Percentiles rank a stretch among this genome's conserved stretches.
Evolutionary conservation across 2,329 filamentous ascomycete genomes (phyloP).

Genomic region (Curvularia sp.): DNA sequence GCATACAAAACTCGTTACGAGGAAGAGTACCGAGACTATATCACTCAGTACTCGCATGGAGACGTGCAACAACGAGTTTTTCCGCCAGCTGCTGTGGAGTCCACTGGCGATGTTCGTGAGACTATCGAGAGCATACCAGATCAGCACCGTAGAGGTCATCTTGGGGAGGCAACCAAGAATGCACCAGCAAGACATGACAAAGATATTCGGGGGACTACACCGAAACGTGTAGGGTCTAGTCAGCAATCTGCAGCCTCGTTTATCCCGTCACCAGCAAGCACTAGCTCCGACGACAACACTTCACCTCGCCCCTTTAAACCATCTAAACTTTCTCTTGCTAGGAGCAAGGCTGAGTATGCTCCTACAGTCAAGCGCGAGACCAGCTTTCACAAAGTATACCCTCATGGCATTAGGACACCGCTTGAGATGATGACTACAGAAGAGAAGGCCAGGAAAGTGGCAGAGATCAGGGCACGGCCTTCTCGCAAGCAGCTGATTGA

Average conservation of each 20-base stretch:
- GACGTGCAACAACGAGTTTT: background rate
- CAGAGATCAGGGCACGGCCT: conserved; percentile 40
- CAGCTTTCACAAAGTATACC: conserved; percentile 19
- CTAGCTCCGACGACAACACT: background rate
- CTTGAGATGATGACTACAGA: conserved; percentile 28
- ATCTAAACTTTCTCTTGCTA: background rate
- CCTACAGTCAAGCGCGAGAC: conserved; percentile 7
- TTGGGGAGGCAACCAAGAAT: conserved; percentile 2
- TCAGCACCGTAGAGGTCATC: background rate
- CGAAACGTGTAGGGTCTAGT: background rate
- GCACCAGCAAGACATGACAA: background rate
- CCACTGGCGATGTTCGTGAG: background rate
- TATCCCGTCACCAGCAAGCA: background rate
- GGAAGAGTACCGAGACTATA: conserved; percentile 6
- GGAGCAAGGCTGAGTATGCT: background rate
- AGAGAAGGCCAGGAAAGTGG: conserved; percentile 32
- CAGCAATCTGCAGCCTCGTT: background rate
- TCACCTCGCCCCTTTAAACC: conserved; percentile 16
- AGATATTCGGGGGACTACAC: background rate
- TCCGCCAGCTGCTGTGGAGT: background rate
- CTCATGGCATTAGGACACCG: conserved; percentile 8
- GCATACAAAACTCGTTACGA: conserved; percentile 8
- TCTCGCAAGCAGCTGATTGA: conserved; percentile 45
- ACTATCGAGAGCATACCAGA: background rate
- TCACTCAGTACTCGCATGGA: background rate